Conservation (phyloP, 1,284 basidiomycete genomes). For the Retiboletus fuscus region DNA sequence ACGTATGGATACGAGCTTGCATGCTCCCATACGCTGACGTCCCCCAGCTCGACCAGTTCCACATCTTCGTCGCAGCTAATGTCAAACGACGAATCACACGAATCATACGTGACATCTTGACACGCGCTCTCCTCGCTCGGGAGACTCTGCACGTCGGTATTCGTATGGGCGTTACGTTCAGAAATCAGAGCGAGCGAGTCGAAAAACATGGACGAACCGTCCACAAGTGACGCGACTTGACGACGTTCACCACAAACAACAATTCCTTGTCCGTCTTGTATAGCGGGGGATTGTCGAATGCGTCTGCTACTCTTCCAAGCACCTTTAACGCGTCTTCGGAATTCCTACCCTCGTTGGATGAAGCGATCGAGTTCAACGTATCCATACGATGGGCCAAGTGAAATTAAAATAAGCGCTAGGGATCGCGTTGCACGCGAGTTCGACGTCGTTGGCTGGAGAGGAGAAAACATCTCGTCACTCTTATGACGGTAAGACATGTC, state of each 20-base stretch:
- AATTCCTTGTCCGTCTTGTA: conserved; percentile 36
- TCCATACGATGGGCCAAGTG: conserved; percentile 24
- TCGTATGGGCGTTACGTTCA: background rate
- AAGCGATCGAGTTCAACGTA: background rate
- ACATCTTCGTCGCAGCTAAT: conserved; percentile 33
- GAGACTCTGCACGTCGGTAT: conserved; percentile 23
- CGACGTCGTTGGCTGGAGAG: conserved; percentile 23
- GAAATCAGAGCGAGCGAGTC: background rate
- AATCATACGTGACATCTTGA: conserved; percentile 14
- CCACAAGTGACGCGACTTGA: conserved; percentile 36
- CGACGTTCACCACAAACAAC: conserved; percentile 40
- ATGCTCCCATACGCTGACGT: conserved; percentile 30
- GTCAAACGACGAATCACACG: conserved; percentile 32
- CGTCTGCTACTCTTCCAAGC: conserved; percentile 46
- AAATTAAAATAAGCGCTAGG: background rate
- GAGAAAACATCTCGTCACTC: background rate
- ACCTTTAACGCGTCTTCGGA: conserved; percentile 38
- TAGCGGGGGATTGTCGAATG: conserved; percentile 44
- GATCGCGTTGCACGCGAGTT: too few relatives aligned
- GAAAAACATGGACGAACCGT: conserved; percentile 30
- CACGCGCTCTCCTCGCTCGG: conserved; percentile 32
- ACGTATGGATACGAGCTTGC: conserved; percentile 34
- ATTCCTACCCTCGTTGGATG: background rate
- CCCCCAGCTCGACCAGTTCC: conserved; percentile 32
- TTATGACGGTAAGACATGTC: conserved; percentile 27